Base-by-base conservation (phyloP, 2,329 filamentous ascomycete genomes). In the Scedosporium apiospermum region DNA sequence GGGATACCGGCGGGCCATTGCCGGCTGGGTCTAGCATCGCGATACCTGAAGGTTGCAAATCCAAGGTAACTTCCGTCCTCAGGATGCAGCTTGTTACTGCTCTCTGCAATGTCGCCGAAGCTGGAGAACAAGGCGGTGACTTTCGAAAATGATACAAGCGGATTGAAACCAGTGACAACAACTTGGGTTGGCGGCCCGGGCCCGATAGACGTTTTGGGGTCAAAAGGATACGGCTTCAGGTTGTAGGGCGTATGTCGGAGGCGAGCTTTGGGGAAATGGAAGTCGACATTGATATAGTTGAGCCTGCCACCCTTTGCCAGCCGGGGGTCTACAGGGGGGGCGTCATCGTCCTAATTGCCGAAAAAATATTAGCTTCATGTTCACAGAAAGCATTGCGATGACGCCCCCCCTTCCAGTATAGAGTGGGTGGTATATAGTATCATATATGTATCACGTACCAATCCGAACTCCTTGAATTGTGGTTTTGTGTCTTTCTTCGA, bases 81-180 rank as follows among this genome's bases (percentile, higher is more conserved):
- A 7, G 95, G 95, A 74, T 99, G 92, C 70, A 96, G 93, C 73
- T 96, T 93, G 71, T 97, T 97, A 70, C 91, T 92, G 68, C 96
- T 89, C 70, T 93, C 89, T 55, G 89, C 88, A 66, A 99, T 93
- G 64, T 96, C 91, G 61, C 92, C 92, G 75, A 89, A 96, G 3
- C 84, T 85, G 18, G 88, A 85, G 72, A 96, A 96, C 62, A 90
- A 83, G 57, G 88, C 85, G 18, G 84, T 85, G 60, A 96, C 82
- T 69, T 91, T 90, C 62, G 86, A 83, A 68, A 96, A 90, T 12
- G 91, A 85, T 49, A 90, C 88, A 66, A 98, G 79, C 6, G 93
- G 93, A 74, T 98, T 95, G 72, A 97, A 97, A n/a, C 92, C 91
- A n/a, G 88, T 93, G 21, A 97, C 91, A 3, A 98, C 88, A 58